These are phyloP conservation scores for Carex pumila DNA, from an alignment of 176 grass and related monocot species.

Conservation along the genomic window DNA sequence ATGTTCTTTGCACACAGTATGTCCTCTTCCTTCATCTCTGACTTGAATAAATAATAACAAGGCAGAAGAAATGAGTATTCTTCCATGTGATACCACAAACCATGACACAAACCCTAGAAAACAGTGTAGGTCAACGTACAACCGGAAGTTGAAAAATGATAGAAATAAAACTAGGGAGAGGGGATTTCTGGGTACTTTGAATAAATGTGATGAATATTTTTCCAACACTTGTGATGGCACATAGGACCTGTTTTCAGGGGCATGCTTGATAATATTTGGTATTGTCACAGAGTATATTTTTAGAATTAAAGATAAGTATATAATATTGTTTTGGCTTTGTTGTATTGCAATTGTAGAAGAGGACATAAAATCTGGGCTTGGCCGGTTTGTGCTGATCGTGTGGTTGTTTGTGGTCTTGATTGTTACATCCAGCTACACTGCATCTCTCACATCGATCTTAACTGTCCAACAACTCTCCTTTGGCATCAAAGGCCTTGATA, in stretches of 20 bases:
- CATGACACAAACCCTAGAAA: not conserved
- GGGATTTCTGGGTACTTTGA: not conserved
- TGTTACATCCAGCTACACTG: conserved; percentile 87
- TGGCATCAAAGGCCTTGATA: conserved; percentile 68
- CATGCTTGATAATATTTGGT: not conserved
- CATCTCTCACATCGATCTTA: conserved; percentile 84
- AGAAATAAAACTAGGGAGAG: not conserved
- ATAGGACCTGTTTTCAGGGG: conserved; percentile 7
- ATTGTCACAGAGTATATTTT: not conserved
- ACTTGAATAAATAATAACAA: not conserved
- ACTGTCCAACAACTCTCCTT: conserved; percentile 74
- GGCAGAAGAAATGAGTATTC: not conserved
- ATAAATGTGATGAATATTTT: conserved; percentile 16
- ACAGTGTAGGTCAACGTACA: not conserved
- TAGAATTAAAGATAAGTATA: not conserved
- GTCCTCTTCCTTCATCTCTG: conserved; percentile 27
- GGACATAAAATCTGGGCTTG: conserved; percentile 49
- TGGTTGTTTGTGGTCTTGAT: conserved; percentile 87
- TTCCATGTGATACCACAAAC: not conserved
- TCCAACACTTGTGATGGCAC: conserved; percentile 11
- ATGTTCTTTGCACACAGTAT: conserved; percentile 90
- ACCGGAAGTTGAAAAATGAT: not conserved
- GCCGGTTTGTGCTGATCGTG: conserved; percentile 72
- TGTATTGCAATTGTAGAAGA: conserved; percentile 38
- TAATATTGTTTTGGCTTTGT: not conserved